These are phyloP conservation scores for Knufia fluminis DNA, from an alignment of 2,329 filamentous ascomycete genomes.

Conservation along the genomic window DNA sequence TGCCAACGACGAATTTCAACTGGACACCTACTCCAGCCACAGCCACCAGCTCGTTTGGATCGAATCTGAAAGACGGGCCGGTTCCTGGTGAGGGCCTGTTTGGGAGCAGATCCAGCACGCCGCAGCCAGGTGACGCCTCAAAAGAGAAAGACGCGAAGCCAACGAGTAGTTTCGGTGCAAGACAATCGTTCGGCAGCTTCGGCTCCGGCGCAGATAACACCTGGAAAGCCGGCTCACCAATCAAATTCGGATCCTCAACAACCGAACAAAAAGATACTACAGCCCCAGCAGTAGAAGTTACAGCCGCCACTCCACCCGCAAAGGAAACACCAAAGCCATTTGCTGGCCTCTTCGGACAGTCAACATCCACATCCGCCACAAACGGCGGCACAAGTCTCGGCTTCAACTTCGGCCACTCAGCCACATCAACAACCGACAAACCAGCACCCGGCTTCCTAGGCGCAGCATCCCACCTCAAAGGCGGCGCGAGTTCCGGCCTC, in stretches of 20 bases:
- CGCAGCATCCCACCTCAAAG: slow-evolving; percentile 22
- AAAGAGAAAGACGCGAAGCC: not conserved
- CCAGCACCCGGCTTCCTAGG: slow-evolving; percentile 22
- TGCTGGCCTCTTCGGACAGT: slow-evolving; percentile 25
- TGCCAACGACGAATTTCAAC: slow-evolving; percentile 19
- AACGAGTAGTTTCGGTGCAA: slow-evolving; percentile 10
- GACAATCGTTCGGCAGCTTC: slow-evolving; percentile 17
- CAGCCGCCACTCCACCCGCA: slow-evolving; percentile 22
- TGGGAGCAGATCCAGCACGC: slow-evolving; percentile 23
- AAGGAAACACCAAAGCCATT: slow-evolving; percentile 25
- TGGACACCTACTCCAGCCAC: slow-evolving; percentile 18
- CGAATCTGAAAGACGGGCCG: slow-evolving; percentile 16
- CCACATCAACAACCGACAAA: slow-evolving; percentile 6
- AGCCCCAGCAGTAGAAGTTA: slow-evolving; percentile 23
- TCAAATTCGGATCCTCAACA: slow-evolving; percentile 36
- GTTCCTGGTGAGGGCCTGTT: slow-evolving; percentile 25
- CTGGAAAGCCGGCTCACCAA: slow-evolving; percentile 39
- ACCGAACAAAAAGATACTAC: slow-evolving; percentile 11
- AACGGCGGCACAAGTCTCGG: slow-evolving; percentile 23
- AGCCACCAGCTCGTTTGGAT: slow-evolving; percentile 19
- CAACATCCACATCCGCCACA: slow-evolving; percentile 15
- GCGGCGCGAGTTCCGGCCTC: slow-evolving; percentile 24
- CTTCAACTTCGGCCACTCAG: slow-evolving; percentile 32
- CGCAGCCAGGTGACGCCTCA: slow-evolving; percentile 14
- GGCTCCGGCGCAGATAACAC: slow-evolving; percentile 41